A percentile compares a stretch with the other conserved stretches of the same genome.
Evolutionary conservation across 139 green algal genomes (phyloP).

Genomic region (Tetratostichococcus sp.): DNA sequence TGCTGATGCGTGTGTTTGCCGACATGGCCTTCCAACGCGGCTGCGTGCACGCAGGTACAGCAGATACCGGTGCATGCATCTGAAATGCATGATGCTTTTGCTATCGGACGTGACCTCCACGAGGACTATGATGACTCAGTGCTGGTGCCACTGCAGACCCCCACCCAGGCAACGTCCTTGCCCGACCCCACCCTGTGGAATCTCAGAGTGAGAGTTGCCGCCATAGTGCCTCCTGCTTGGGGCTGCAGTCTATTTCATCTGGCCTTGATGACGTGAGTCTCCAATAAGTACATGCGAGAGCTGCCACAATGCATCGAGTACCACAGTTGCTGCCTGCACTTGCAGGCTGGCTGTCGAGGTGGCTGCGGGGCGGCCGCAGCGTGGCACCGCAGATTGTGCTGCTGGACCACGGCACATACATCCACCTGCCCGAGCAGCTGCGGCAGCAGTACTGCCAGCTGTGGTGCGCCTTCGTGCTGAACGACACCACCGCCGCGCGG

Average conservation of each 20-base stretch:
- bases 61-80: no score
- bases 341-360: slow-evolving; percentile 27
- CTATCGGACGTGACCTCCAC: no score
- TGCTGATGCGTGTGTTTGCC: slow-evolving; percentile 74
- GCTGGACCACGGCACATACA: slow-evolving; percentile 83
- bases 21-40: slow-evolving; percentile 78
- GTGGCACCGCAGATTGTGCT: slow-evolving; percentile 73
- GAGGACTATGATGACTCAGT: no score
- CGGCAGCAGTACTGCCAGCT: slow-evolving; percentile 69
- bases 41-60: slow-evolving; percentile 44
- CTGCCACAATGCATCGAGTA: no score
- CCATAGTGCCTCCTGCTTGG: no score
- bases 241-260: neutral
- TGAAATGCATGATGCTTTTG: no score
- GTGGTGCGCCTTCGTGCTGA: slow-evolving; percentile 47
- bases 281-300: no score
- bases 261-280: no score
- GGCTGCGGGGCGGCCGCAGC: slow-evolving; percentile 34
- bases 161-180: slow-evolving; percentile 70
- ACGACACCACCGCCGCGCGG: slow-evolving; percentile 14
- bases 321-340: no score
- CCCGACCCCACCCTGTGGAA: no score
- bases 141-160: no score
- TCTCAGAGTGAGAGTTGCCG: no score
- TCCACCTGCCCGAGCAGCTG: slow-evolving; percentile 48